Percentiles rank a stretch among this genome's conserved stretches.
phyloP scores from a whole-genome alignment of 2,329 filamentous ascomycete species.

The Didymella glomerata region DNA sequence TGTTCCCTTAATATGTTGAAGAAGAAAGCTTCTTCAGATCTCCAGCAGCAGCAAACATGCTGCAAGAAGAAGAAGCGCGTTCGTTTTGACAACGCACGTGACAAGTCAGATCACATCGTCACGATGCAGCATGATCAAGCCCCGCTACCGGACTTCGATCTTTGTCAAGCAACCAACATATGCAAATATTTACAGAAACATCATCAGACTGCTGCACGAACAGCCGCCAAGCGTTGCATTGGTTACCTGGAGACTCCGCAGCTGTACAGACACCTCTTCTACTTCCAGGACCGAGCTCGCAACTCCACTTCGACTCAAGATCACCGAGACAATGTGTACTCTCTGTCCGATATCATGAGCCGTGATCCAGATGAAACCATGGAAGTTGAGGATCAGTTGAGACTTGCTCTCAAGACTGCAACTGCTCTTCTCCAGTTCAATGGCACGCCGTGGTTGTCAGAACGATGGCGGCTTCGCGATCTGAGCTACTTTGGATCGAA shows the following conservation, averaged over 20 bases:
- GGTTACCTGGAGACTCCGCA: conserved; percentile 36
- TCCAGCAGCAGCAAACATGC: neutral
- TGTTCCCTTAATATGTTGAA: conserved; percentile 20
- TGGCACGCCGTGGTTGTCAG: conserved; percentile 33
- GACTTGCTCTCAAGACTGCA: conserved; percentile 29
- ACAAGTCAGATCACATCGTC: neutral
- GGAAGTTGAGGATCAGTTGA: conserved; percentile 26
- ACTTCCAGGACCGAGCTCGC: conserved; percentile 19
- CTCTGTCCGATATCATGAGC: conserved; percentile 24
- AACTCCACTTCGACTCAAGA: too few species aligned
- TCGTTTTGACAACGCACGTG: conserved; percentile 17
- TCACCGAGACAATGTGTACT: conserved; percentile 1
- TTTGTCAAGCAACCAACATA: conserved; percentile 36
- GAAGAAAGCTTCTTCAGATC: conserved; percentile 29
- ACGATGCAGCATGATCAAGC: neutral
- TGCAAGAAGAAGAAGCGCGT: conserved; percentile 26
- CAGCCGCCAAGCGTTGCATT: conserved; percentile 23
- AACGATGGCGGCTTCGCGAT: conserved; percentile 30
- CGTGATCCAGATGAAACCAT: conserved; percentile 23
- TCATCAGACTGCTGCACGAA: conserved; percentile 10
- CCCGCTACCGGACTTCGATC: conserved; percentile 23
- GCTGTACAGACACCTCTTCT: conserved; percentile 35
- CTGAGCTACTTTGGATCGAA: conserved; percentile 28
- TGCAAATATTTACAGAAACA: conserved; percentile 33
- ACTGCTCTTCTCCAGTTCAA: conserved; percentile 32